Evolutionary conservation across 2,329 filamentous ascomycete genomes (phyloP), one percentile per base, ranked within the genome.

Genomic region (Phoma herbarum): DNA sequence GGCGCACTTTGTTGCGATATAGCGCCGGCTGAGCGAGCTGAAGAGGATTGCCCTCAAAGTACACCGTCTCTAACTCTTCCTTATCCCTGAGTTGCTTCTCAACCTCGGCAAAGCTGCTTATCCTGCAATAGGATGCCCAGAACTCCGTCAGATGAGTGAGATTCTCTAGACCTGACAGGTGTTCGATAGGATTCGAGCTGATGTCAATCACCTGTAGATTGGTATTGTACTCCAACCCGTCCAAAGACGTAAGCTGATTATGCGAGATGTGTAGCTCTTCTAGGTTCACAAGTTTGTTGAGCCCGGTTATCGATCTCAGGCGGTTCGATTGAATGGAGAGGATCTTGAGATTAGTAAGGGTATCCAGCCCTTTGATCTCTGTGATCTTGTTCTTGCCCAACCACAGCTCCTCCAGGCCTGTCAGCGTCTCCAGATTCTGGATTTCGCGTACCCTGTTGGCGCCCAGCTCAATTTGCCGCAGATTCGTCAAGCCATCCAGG

Each of bases 231-330:
- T 73, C 68, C 2, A 98, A 83, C 0, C 93, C 93, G 2, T 87
- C 84, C 11, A 98, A 84, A 1, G 88, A 86, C 18, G 88, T 88
- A 45, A 99, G 84, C n/a, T 90, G 87, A 76, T 99, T 99, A 82
- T 99, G 92, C 5, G 93, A 96, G 66, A 98, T 90, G 79, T 99
- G 97, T 12, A 99, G 85, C 78, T 99, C 95, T 78, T 97, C 92
- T 0, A 99, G 88, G 48, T 87, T 86, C 4, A 86, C 84, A 1
- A 94, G 86, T 10, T 86, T 82, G n/a, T 85, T 85, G 18, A 99
- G 85, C 2, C 92, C 92, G 11, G 87, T 83, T 16, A 99, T 85
- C 63, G 88, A 85, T 57, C 87, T 89, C 66, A 99, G 90, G 49
- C 95, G 90, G 81, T 99, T 99, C 39, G 93, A 95, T 79, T 98